Conservation (phyloP, 345 rosid genomes). For the Eutrema japonicum region DNA sequence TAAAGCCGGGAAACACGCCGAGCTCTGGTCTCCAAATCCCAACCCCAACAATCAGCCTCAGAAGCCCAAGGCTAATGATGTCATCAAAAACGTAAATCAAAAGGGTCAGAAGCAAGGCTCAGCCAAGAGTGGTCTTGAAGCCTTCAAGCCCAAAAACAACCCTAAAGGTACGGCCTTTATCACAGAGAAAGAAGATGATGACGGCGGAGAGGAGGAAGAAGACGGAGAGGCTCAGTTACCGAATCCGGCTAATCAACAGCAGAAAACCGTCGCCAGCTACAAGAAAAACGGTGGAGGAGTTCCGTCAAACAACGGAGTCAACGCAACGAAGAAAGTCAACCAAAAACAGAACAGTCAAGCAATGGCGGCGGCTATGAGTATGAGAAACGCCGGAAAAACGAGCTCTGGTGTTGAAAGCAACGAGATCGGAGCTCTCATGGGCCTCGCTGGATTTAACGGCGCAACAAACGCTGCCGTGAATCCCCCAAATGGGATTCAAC, state of each 20-base stretch:
- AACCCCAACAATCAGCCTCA: slow-evolving; percentile 50
- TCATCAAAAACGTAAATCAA: slow-evolving; percentile 45
- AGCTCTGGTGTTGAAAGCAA: slow-evolving; percentile 45
- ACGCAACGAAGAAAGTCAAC: slow-evolving; percentile 59
- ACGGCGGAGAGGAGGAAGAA: slow-evolving; percentile 47
- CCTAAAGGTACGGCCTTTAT: slow-evolving; percentile 39
- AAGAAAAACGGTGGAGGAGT: slow-evolving; percentile 51
- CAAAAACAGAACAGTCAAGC: slow-evolving; percentile 58
- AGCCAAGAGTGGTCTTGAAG: slow-evolving; percentile 48
- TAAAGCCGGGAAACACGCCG: slow-evolving; percentile 78
- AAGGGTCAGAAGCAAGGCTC: slow-evolving; percentile 59
- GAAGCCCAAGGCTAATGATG: slow-evolving; percentile 55
- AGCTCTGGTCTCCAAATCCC: slow-evolving; percentile 70
- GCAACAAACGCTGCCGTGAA: slow-evolving; percentile 40
- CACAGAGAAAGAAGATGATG: slow-evolving; percentile 56
- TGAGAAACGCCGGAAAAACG: slow-evolving; percentile 50
- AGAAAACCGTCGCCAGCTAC: slow-evolving; percentile 45
- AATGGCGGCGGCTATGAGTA: slow-evolving; percentile 54
- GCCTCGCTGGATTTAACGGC: slow-evolving; percentile 52
- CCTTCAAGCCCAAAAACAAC: slow-evolving; percentile 56
- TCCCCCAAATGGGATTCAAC: slow-evolving; percentile 37
- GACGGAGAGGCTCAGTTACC: slow-evolving; percentile 49
- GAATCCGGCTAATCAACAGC: slow-evolving; percentile 48
- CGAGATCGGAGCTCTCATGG: slow-evolving; percentile 58
- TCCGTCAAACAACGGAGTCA: slow-evolving; percentile 46